Evolutionary conservation across 1,139 yeast species (phyloP).

Genomic region (Maudiozyma humilis): DNA sequence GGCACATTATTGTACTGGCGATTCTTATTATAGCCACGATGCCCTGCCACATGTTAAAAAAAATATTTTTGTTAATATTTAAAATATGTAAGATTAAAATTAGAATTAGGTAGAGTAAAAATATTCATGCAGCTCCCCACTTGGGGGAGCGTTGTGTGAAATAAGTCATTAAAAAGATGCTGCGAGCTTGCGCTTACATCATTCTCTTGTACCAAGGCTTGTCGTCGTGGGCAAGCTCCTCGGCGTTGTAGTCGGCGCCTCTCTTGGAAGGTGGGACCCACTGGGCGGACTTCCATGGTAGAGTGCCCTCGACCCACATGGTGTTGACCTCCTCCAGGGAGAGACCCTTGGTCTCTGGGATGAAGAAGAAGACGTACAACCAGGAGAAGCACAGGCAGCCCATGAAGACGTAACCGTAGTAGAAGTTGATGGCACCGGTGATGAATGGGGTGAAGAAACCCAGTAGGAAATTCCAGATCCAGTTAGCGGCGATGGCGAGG

Average conservation of each 20-base stretch:
- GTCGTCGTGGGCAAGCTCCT: constrained; percentile 3
- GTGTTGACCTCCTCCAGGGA: constrained; percentile 5
- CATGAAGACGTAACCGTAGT: too few species aligned
- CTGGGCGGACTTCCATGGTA: constrained; percentile 5
- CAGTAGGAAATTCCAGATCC: constrained; percentile 67
- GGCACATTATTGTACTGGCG: too few species aligned
- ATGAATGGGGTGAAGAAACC: constrained; percentile 66
- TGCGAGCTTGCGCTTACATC: neutral
- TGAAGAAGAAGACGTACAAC: constrained; percentile 5
- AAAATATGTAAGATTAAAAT: constrained; percentile 1
- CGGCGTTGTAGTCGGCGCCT: constrained; percentile 5
- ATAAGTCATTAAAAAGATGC: neutral
- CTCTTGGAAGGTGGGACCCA: constrained; percentile 5
- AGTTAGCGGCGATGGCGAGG: constrained; percentile 57
- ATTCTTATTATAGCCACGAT: too few species aligned
- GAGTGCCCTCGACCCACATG: constrained; percentile 4
- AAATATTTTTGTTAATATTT: neutral
- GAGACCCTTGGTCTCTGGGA: constrained; percentile 5
- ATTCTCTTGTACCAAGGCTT: constrained; percentile 6
- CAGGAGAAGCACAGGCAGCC: too few species aligned
- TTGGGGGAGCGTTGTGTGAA: neutral
- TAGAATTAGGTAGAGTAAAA: neutral
- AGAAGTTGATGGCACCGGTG: constrained; percentile 30
- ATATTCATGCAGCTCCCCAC: neutral
- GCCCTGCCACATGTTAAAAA: neutral